These are phyloP conservation scores for Colletotrichum paranaense DNA, from an alignment of 2,329 filamentous ascomycete species.

Conservation along the genomic window DNA sequence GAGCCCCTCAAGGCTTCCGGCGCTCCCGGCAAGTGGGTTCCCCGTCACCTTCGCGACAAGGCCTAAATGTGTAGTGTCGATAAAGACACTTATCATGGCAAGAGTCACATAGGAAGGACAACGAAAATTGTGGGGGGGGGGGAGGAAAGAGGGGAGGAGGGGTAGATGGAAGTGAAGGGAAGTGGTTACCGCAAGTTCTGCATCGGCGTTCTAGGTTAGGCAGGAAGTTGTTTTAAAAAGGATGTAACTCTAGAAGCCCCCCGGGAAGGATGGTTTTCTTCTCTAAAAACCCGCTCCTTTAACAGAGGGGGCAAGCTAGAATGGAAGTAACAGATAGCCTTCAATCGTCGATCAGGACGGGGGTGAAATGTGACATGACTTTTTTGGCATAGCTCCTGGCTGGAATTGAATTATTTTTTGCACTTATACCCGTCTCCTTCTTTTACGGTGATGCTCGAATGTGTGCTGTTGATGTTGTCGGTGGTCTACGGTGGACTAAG, in stretches of 20 bases:
- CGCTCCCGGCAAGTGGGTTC: conserved; percentile 70
- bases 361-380: conserved; percentile 31
- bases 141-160: not conserved
- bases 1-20: conserved; percentile 66
- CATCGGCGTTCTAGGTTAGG: conserved; percentile 51
- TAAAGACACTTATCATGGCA: not conserved
- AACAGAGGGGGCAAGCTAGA: conserved; percentile 44
- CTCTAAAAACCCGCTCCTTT: conserved; percentile 33
- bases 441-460: no score
- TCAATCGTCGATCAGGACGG: conserved; percentile 30
- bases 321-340: conserved; percentile 37
- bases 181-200: conserved; percentile 41
- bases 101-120: conserved; percentile 34
- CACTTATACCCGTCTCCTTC: not conserved
- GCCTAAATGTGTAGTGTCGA: conserved; percentile 44
- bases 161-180: conserved; percentile 3
- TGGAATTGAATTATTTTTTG: conserved; percentile 10
- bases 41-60: conserved; percentile 55
- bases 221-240: conserved; percentile 44
- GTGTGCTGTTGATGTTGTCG: not conserved
- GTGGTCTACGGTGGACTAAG: no score
- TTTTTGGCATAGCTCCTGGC: conserved; percentile 28
- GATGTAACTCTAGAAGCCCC: conserved; percentile 51
- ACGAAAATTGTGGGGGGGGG: conserved; percentile 32
- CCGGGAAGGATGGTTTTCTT: conserved; percentile 42